Evolutionary conservation across 2,329 filamentous ascomycete species (phyloP), one percentile per base, ranked within the genome.

Genomic region (Colletotrichum nymphaeae): DNA sequence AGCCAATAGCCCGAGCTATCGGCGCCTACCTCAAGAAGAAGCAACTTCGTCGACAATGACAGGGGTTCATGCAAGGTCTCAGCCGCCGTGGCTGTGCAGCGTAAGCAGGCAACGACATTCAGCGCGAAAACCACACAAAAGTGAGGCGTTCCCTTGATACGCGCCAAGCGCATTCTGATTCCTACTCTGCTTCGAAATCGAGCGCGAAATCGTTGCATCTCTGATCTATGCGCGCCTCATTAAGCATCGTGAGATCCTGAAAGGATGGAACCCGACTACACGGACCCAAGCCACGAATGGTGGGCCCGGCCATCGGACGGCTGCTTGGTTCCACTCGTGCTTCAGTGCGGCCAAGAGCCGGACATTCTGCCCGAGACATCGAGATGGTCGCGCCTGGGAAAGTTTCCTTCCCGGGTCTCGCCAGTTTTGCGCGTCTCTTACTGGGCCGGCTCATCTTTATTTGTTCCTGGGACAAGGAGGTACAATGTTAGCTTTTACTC

Each of bases 261-360:
- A 12, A 4, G 11, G n/a, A 35, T 71, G 58, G 30, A 42, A 11
- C 7, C 30, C 30, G 32, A 42, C n/a, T 26, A 42, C 14, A 26
- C 22, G 37, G 32, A 42, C 58, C 32, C 58, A 24, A 42, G 24
- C 24, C 58, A 62, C 28, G 58, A 62, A 6, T 62, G 58, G 58
- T 62, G 58, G 58, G 9, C 14, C 8, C 58, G 35, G 24, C 58
- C 58, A 49, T 62, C 58, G 19, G 58, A 62, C 58, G 58, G 58
- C 58, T 46, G 37, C 8, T 62, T 62, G 58, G 58, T 62, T 37
- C 58, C 58, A 19, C 37, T 62, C 14, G 58, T 62, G 9, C 58
- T 62, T 9, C 58, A 62, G 24, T 19, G 35, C 37, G 58, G 58
- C 37, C 30, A 49, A 22, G 16, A 49, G 14, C 24, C 37, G 26